Evolutionary conservation across 2,329 filamentous ascomycete genomes (phyloP).

Genomic region (Amauroascus niger): DNA sequence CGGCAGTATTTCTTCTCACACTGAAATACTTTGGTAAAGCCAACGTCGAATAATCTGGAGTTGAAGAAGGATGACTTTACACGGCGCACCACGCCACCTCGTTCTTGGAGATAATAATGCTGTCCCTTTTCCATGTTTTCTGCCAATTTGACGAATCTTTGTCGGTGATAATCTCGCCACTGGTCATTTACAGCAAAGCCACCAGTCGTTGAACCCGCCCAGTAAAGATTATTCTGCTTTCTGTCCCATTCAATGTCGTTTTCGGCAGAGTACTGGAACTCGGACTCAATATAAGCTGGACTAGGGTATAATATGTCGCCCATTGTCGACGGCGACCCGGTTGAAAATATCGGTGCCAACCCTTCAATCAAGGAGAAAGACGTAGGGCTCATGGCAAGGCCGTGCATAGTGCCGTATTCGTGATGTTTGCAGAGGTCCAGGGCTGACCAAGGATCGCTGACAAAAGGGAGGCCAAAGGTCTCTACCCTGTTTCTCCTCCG

Average conservation of each 20-base stretch:
- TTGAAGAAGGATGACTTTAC: conserved; percentile 12
- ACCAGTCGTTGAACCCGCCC: conserved; percentile 49
- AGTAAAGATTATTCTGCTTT: conserved; percentile 47
- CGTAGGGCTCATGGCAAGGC: conserved; percentile 6
- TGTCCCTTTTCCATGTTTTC: conserved; percentile 14
- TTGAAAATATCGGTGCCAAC: conserved; percentile 21
- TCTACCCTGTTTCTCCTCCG: neutral
- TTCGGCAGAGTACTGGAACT: conserved; percentile 34
- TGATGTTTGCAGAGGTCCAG: conserved; percentile 8
- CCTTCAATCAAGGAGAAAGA: conserved; percentile 19
- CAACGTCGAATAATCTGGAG: conserved; percentile 16
- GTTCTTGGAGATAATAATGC: conserved; percentile 10
- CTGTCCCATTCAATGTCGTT: conserved; percentile 41
- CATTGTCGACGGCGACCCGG: conserved; percentile 20
- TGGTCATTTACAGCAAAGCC: conserved; percentile 24
- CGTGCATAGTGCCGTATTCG: conserved; percentile 9
- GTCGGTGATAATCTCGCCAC: conserved; percentile 18
- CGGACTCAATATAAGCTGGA: conserved; percentile 39
- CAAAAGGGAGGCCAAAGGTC: conserved; percentile 8
- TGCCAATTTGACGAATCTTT: conserved; percentile 18
- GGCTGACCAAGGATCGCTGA: conserved; percentile 1
- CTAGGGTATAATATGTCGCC: conserved; percentile 45
- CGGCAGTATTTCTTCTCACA: conserved; percentile 16
- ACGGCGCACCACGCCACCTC: neutral
- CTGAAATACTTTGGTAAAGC: conserved; percentile 18